Evolutionary conservation across 2,329 filamentous ascomycete genomes (phyloP), one percentile per base, ranked within the genome.

Genomic region (Fusarium sp.): DNA sequence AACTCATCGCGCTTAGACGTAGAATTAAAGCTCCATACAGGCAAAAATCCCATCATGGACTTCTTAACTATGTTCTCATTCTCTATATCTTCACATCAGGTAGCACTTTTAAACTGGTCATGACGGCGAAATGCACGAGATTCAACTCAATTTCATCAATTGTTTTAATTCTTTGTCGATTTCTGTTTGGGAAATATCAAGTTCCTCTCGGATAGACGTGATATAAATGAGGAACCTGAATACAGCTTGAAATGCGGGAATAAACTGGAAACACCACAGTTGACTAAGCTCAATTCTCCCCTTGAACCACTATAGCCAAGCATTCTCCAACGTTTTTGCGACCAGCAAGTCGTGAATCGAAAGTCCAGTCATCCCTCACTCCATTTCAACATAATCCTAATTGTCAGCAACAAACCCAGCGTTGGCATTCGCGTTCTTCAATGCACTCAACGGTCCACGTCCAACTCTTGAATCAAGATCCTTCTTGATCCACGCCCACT

Each of bases 401-500:
- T 7, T n/a, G 8, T 15, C 48, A 7, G 35, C 3, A 7, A 3
- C 3, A 15, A 23, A 3, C n/a, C 42, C 35, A 13, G 18, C 33
- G 33, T 35, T 27, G 1, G 52, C 42, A 13, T 71, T 71, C 0
- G 41, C 50, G 10, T 48, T 23, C 40, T 64, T 35, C 30, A 71
- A 12, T 27, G 9, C 30, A 7, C 32, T 38, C 11, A 69, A 30
- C 2, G 64, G 37, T 6, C 50, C 26, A 23, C 64, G 44, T 12
- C 63, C 63, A 37, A 50, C 33, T 4, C 64, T 30, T 5, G 55
- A 18, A 1, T 55, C 50, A 7, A 66, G 46, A 12, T 45, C 44
- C 8, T 61, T 72, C 38, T 64, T 26, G 1, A 71, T 49, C 64
- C 69, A 71, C 32, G 38, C 14, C 26, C 27, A 44, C 20, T 37